These are phyloP conservation scores for Helicosporidium sp. DNA, from an alignment of 139 green algal species.

Conservation along the genomic window DNA sequence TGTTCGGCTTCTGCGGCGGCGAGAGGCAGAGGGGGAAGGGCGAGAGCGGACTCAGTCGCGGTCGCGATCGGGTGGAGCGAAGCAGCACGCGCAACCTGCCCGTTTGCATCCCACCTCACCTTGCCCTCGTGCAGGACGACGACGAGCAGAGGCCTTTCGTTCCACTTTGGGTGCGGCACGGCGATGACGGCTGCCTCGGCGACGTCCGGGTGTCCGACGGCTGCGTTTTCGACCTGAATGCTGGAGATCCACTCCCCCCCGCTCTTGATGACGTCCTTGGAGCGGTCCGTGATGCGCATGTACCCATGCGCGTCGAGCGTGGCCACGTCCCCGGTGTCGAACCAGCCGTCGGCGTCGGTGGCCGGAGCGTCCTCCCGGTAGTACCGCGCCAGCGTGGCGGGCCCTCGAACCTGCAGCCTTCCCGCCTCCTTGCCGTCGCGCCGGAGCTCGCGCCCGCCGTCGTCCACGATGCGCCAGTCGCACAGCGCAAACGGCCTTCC, in stretches of 20 bases:
- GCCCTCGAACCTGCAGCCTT: conserved; percentile 45
- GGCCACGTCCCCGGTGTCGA: conserved; percentile 57
- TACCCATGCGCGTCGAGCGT: conserved; percentile 41
- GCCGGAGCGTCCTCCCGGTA: conserved; percentile 11
- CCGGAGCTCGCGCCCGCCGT: conserved; percentile 23
- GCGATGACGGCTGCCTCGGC: conserved; percentile 49
- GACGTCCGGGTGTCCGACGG: conserved; percentile 29
- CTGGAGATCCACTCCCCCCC: conserved; percentile 50
- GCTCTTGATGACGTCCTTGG: conserved; percentile 72
- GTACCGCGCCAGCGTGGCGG: conserved; percentile 31
- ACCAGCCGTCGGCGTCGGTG: conserved; percentile 29
- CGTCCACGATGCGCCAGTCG: conserved; percentile 46
- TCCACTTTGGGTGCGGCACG: conserved; percentile 44
- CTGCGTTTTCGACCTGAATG: conserved; percentile 39
- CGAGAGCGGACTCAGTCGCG: not conserved
- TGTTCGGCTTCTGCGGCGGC: conserved; percentile 6
- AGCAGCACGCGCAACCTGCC: no score
- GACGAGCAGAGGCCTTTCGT: conserved; percentile 56
- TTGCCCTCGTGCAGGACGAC: conserved; percentile 23
- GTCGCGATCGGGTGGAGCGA: not conserved
- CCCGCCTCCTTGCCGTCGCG: conserved; percentile 29
- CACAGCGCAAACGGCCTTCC: conserved; percentile 31
- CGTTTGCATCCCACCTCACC: no score
- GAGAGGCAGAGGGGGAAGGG: not conserved
- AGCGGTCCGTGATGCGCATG: conserved; percentile 44